A percentile compares a stretch with the other conserved stretches of the same genome.
phyloP scores from a whole-genome alignment of 1,284 basidiomycete species.

The Fomitopsis pinicola region DNA sequence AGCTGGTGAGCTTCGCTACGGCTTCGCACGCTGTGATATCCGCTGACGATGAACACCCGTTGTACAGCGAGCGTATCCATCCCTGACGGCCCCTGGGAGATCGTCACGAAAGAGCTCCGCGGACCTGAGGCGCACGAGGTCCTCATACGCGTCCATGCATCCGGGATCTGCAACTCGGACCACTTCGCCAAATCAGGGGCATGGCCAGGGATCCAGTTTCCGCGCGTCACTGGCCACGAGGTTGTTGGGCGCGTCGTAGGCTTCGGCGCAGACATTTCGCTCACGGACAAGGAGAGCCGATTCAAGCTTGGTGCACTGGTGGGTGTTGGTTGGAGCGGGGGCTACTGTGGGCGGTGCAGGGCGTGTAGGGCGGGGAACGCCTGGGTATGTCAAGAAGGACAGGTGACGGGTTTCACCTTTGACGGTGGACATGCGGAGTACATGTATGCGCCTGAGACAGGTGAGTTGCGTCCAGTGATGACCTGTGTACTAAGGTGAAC shows the following conservation, averaged over 20 bases:
- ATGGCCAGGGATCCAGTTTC: constrained; percentile 10
- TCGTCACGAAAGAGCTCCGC: constrained; percentile 11
- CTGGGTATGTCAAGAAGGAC: constrained; percentile 17
- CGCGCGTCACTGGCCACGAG: constrained; percentile 25
- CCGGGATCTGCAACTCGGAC: constrained; percentile 23
- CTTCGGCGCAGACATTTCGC: constrained; percentile 6
- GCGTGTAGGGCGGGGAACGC: constrained; percentile 19
- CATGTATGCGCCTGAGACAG: constrained; percentile 15
- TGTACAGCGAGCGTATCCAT: constrained; percentile 1
- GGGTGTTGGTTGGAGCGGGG: constrained; percentile 25
- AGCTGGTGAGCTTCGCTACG: constrained; percentile 6
- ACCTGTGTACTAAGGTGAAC: background rate
- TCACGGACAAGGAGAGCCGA: constrained; percentile 10
- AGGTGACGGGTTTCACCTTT: constrained; percentile 24
- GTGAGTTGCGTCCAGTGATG: constrained; percentile 21
- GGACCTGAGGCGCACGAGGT: constrained; percentile 15
- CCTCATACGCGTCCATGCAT: constrained; percentile 20
- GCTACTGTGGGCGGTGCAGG: constrained; percentile 20
- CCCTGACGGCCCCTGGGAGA: constrained; percentile 11
- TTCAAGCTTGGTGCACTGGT: constrained; percentile 23
- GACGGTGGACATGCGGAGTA: constrained; percentile 20
- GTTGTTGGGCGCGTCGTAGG: constrained; percentile 24
- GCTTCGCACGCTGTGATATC: background rate
- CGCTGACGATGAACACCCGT: background rate
- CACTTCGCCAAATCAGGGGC: constrained; percentile 19